phyloP scores from a whole-genome alignment of 805 yeast genomes.

The Metschnikowia sp. region DNA sequence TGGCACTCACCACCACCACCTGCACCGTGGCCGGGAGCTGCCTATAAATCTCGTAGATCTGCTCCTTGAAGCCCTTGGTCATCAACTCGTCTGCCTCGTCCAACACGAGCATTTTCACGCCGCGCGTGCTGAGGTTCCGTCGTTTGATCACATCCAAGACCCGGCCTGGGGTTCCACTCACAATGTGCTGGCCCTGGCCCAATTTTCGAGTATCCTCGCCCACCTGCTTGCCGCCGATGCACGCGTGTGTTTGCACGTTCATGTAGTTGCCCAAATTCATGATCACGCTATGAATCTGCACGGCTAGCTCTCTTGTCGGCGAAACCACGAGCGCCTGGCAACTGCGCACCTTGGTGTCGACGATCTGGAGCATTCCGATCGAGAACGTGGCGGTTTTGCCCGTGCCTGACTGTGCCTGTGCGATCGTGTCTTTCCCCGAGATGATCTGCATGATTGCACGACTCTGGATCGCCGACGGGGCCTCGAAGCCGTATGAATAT shows the following conservation, averaged over 20 bases:
- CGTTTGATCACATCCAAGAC: conserved; percentile 88
- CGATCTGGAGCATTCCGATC: conserved; percentile 84
- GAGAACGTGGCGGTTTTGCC: conserved; percentile 99
- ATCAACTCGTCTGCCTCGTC: conserved; percentile 98
- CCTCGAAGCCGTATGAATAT: conserved; percentile 89
- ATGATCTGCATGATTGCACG: conserved; percentile 95
- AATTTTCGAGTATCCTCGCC: conserved; percentile 76
- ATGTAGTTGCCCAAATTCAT: conserved; percentile 82
- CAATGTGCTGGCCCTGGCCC: conserved; percentile 79
- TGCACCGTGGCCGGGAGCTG: conserved; percentile 81
- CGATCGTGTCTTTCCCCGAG: conserved; percentile 91
- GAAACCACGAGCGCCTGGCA: conserved; percentile 89
- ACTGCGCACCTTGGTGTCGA: conserved; percentile 68
- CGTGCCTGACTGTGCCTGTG: conserved; percentile 99
- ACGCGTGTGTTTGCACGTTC: conserved; percentile 83
- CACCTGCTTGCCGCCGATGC: conserved; percentile 89
- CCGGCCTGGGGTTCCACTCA: conserved; percentile 97
- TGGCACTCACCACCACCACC: conserved; percentile 93
- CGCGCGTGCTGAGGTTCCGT: conserved; percentile 67
- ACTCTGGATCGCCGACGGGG: conserved; percentile 96
- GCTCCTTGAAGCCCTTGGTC: conserved; percentile 91
- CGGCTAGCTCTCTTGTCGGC: conserved; percentile 95
- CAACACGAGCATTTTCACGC: conserved; percentile 80
- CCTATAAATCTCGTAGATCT: conserved; percentile 88
- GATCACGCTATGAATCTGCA: conserved; percentile 87